Evolutionary conservation across 139 green algal species (phyloP).

Genomic region (Closterium sp.): DNA sequence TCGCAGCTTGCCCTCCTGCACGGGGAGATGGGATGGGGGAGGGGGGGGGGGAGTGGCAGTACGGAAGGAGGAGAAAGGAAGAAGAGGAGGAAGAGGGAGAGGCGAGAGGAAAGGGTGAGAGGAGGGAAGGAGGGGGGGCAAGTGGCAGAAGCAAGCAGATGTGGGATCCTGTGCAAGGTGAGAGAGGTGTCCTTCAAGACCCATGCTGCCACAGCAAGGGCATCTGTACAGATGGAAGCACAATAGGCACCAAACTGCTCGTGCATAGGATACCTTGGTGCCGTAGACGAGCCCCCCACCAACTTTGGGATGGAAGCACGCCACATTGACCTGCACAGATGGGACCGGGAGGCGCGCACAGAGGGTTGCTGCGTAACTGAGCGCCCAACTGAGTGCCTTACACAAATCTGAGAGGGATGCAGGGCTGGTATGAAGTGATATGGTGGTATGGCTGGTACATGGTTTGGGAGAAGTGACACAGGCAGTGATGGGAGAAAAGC

Average conservation of each 20-base stretch:
- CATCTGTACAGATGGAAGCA: no score
- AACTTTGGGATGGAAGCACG: slow-evolving; percentile 73
- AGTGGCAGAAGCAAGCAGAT: background rate
- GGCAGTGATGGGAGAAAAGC: no score
- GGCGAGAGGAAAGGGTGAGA: background rate
- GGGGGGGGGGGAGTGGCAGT: background rate
- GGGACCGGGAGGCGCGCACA: background rate
- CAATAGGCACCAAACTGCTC: no score
- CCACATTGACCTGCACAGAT: slow-evolving; percentile 73
- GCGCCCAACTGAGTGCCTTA: background rate
- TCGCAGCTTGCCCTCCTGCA: slow-evolving; percentile 35
- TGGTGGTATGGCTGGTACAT: no score
- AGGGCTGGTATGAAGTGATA: no score
- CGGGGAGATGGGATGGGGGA: no score
- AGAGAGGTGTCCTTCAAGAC: background rate
- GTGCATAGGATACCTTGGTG: slow-evolving; percentile 70
- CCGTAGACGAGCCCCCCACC: slow-evolving; percentile 87
- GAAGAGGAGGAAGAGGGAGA: slow-evolving; percentile 1
- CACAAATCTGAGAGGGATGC: no score
- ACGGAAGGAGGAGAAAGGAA: background rate
- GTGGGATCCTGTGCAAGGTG: background rate
- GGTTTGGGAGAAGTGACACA: no score
- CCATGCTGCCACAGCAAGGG: no score
- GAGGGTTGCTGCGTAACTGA: background rate
- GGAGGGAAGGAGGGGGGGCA: background rate